A percentile compares a stretch with the other conserved stretches of the same genome.
Conservation (phyloP, 2,329 filamentous ascomycete genomes). For the Aspergillus sergii region DNA sequence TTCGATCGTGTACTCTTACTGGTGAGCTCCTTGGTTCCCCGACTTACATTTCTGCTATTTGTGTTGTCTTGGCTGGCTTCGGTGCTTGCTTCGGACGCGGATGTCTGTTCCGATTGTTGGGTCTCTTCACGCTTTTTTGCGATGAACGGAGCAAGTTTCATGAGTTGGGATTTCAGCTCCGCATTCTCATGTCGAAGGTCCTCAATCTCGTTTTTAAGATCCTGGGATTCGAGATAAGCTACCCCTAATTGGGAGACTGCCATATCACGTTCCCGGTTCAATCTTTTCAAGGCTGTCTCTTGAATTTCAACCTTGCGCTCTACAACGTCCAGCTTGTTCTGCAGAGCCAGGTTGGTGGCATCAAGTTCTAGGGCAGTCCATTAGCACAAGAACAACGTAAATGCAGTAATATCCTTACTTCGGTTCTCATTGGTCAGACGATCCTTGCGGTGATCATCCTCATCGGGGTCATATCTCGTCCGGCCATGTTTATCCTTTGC, state of each 20-base stretch:
- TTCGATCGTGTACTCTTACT: slow-evolving; percentile 33
- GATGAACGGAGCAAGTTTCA: slow-evolving; percentile 25
- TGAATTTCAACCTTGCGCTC: slow-evolving; percentile 58
- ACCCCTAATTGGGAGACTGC: slow-evolving; percentile 60
- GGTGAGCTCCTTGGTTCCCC: slow-evolving; percentile 33
- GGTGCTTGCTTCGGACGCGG: slow-evolving; percentile 27
- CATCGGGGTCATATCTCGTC: slow-evolving; percentile 44
- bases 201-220: slow-evolving; percentile 46
- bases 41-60: slow-evolving; percentile 30
- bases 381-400: slow-evolving; percentile 28
- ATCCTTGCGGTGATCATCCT: slow-evolving; percentile 43
- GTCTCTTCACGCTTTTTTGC: slow-evolving; percentile 33
- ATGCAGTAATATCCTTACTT: slow-evolving; percentile 33
- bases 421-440: slow-evolving; percentile 40
- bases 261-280: slow-evolving; percentile 60
- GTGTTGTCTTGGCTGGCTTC: slow-evolving; percentile 38
- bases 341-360: slow-evolving; percentile 55
- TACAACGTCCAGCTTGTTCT: slow-evolving; percentile 57
- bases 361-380: slow-evolving; percentile 46
- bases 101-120: slow-evolving; percentile 28
- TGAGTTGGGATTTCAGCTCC: slow-evolving; percentile 40
- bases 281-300: slow-evolving; percentile 57
- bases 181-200: slow-evolving; percentile 40
- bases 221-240: slow-evolving; percentile 56
- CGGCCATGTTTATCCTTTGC: slow-evolving; percentile 42